Evolutionary conservation across 352 stramenopile species (phyloP).

Genomic region (Thraustochytrium striatum): DNA sequence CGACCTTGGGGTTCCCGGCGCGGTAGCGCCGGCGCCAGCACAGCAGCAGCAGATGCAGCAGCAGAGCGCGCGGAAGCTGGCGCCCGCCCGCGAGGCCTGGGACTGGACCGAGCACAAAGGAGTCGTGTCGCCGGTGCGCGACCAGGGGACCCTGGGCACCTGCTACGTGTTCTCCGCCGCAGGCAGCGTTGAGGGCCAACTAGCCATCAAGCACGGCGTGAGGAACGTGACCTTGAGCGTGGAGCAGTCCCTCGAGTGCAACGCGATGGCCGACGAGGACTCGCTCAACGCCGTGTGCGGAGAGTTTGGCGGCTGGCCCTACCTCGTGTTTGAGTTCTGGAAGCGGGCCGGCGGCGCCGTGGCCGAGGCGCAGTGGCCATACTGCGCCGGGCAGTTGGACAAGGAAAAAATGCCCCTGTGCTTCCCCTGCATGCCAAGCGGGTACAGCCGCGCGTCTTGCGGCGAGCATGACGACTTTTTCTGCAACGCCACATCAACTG

Average conservation of each 20-base stretch:
- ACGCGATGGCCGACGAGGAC: not conserved
- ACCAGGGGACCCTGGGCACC: conserved; percentile 42
- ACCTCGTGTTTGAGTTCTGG: conserved; percentile 43
- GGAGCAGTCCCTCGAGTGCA: conserved; percentile 41
- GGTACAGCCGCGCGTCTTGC: conserved; percentile 9
- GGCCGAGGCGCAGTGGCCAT: conserved; percentile 21
- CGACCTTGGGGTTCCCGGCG: not conserved
- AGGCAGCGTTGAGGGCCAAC: conserved; percentile 20
- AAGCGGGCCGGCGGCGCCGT: conserved; percentile 18
- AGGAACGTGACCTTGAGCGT: conserved; percentile 5
- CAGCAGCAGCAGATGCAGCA: not conserved
- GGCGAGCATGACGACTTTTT: conserved; percentile 39
- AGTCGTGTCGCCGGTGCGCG: not conserved
- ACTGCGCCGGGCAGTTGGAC: conserved; percentile 22
- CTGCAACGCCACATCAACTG: conserved; percentile 29
- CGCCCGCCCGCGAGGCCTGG: not conserved
- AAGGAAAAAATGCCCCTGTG: conserved; percentile 31
- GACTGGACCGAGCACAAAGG: conserved; percentile 14
- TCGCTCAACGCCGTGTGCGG: conserved; percentile 7
- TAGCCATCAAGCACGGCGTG: conserved; percentile 21
- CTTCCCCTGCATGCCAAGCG: conserved; percentile 47
- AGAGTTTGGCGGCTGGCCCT: conserved; percentile 50
- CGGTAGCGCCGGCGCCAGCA: not conserved
- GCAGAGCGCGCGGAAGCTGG: not conserved
- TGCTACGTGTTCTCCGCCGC: conserved; percentile 41